These are phyloP conservation scores for Conticribra weissflogii DNA, from an alignment of 108 stramenopile species.

Conservation along the genomic window DNA sequence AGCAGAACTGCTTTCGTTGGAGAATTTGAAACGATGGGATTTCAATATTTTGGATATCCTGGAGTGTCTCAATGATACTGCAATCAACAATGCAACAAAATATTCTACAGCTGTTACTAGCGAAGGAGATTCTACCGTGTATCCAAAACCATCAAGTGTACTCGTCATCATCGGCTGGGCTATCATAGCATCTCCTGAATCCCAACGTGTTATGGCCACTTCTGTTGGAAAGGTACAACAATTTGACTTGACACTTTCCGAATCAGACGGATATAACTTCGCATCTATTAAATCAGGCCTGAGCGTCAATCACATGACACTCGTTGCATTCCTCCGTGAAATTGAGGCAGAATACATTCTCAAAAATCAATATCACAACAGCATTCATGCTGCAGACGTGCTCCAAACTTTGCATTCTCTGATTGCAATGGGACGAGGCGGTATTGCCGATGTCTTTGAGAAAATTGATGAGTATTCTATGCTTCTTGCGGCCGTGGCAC, in stretches of 20 bases:
- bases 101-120: too few species aligned
- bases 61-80: conserved; percentile 5
- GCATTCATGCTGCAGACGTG: conserved; percentile 83
- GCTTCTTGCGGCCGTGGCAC: conserved; percentile 69
- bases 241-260: conserved; percentile 1
- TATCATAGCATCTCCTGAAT: conserved; percentile 56
- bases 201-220: conserved; percentile 54
- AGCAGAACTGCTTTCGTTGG: conserved; percentile 48
- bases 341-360: conserved; percentile 43
- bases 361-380: conserved; percentile 75
- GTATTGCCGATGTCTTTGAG: conserved; percentile 25
- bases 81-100: too few species aligned
- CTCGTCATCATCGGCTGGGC: conserved; percentile 66
- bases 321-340: conserved; percentile 47
- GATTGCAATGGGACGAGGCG: conserved; percentile 29
- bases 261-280: conserved; percentile 25
- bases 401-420: conserved; percentile 61
- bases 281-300: conserved; percentile 9
- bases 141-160: not conserved
- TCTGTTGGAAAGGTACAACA: conserved; percentile 21
- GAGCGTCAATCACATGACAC: conserved; percentile 9
- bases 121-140: too few species aligned
- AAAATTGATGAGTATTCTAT: conserved; percentile 64
- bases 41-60: conserved; percentile 65
- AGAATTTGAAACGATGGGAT: conserved; percentile 59